Conservation (phyloP, 2,329 filamentous ascomycete genomes). For the Orbilia quercus region DNA sequence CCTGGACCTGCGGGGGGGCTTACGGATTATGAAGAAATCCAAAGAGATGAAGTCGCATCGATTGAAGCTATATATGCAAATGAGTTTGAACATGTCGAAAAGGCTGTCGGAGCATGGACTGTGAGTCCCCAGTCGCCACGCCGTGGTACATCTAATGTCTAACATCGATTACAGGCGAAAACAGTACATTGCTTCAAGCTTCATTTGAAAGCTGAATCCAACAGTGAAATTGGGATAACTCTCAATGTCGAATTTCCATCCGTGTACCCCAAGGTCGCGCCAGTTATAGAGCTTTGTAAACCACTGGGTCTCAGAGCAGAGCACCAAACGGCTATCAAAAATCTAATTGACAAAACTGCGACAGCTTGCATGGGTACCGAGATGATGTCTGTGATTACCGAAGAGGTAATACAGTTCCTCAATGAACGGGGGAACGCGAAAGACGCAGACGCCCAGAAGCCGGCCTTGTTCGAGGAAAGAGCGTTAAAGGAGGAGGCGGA, state of each 20-base stretch:
- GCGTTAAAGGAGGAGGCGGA: slow-evolving; percentile 81
- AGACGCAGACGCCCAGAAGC: slow-evolving; percentile 78
- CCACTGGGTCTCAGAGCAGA: slow-evolving; percentile 33
- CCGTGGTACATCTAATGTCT: slow-evolving; percentile 31
- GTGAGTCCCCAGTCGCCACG: slow-evolving; percentile 65
- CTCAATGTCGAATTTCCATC: slow-evolving; percentile 85
- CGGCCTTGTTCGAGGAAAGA: slow-evolving; percentile 88
- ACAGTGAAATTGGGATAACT: slow-evolving; percentile 68
- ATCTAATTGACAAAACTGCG: slow-evolving; percentile 76
- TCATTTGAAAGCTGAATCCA: slow-evolving; percentile 73
- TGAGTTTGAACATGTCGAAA: slow-evolving; percentile 79
- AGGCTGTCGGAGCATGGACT: slow-evolving; percentile 80
- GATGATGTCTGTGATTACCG: slow-evolving; percentile 73
- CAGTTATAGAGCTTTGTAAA: slow-evolving; percentile 68
- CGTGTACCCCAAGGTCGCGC: slow-evolving; percentile 87
- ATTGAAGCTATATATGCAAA: slow-evolving; percentile 89
- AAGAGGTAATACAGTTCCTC: slow-evolving; percentile 75
- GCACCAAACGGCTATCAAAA: slow-evolving; percentile 67
- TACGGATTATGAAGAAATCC: slow-evolving; percentile 79
- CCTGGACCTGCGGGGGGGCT: slow-evolving; percentile 61
- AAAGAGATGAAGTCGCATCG: slow-evolving; percentile 86
- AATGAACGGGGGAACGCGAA: slow-evolving; percentile 86
- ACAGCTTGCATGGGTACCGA: slow-evolving; percentile 73
- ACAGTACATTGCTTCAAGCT: slow-evolving; percentile 75
- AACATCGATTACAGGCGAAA: slow-evolving; percentile 40